Evolutionary conservation across 2,329 filamentous ascomycete species (phyloP), one percentile per base, ranked within the genome.

Genomic region (Venturiaceae sp.): DNA sequence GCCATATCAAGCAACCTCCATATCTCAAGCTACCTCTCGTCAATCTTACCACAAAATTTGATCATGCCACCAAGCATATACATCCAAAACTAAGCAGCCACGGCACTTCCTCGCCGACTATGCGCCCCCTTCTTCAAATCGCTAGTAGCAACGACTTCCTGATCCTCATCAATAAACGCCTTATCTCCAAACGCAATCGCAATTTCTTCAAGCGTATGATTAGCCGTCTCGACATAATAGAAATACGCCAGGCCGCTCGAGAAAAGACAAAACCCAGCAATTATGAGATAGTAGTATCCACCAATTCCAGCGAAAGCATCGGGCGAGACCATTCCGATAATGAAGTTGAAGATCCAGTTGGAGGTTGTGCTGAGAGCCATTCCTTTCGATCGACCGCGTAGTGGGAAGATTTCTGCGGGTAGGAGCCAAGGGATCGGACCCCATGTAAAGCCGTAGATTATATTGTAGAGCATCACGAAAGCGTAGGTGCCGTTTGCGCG

Each of bases 361-460:
- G 65, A 68, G 9, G 65, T 70, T 0, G 72, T 74, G 9, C 71
- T 68, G 11, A 74, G 62, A 9, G 72, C 71, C 71, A 74, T 90
- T 5, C 87, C 87, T 64, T 86, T 85, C 1, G 87, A 87, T 23
- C 87, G 80, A 0, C 89, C 80, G 60, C 86, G 80, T 0, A 89
- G 71, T 0, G 87, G 86, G 65, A 88, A 90, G 58, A 90, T 90
- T 66, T 91, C 86, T 1, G 86, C 84, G 0, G 84, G 84, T 87
- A 0, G 69, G 66, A 80, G 28, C 80, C 72, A 72, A 0, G 77
- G 77, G 0, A 81, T 77, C 0, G 78, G 82, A 3, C 84, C 66
- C 82, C 82, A 85, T 0, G 83, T 84, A 0, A 83, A 82, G 19
- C 83, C 85, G 62, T 87, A 87, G 0, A 84, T 74, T 1, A 77